These are phyloP conservation scores for Colletotrichum higginsianum DNA, from an alignment of 2,329 filamentous ascomycete genomes.

Conservation along the genomic window DNA sequence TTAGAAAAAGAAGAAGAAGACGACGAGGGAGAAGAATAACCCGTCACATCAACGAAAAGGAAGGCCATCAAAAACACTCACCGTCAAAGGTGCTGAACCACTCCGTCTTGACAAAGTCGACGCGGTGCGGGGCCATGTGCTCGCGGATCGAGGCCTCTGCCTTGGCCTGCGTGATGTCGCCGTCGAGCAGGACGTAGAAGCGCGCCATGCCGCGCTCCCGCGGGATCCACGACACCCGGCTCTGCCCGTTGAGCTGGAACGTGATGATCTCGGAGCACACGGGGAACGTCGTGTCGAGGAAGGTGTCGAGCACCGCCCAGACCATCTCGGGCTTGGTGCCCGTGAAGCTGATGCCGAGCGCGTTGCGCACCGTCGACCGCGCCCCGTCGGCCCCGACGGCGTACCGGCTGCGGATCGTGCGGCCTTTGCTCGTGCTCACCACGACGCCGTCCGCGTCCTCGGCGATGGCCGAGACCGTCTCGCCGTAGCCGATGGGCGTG, in stretches of 20 bases:
- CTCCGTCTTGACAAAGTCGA: conserved; percentile 61
- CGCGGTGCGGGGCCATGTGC: conserved; percentile 59
- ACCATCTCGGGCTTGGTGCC: conserved; percentile 66
- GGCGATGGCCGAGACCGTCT: conserved; percentile 52
- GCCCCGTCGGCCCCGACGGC: conserved; percentile 68
- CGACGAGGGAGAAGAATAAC: no score
- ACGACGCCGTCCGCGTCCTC: conserved; percentile 48
- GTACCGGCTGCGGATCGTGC: conserved; percentile 55
- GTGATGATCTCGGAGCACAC: conserved; percentile 63
- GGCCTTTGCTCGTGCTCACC: conserved; percentile 50
- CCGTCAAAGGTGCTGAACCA: conserved; percentile 67
- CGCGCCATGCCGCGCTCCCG: conserved; percentile 62
- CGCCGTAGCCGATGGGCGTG: conserved; percentile 53
- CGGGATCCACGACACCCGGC: conserved; percentile 64
- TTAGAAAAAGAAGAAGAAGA: no score
- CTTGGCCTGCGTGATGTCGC: conserved; percentile 57
- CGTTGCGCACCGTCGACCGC: conserved; percentile 61
- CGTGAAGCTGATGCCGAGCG: conserved; percentile 57
- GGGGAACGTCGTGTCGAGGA: conserved; percentile 65
- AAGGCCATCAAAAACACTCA: conserved; percentile 44
- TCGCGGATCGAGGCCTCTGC: conserved; percentile 59
- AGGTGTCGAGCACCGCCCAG: conserved; percentile 64
- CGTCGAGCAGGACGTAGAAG: conserved; percentile 64
- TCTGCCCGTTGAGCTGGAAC: conserved; percentile 61
- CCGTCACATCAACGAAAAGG: no score